Evolutionary conservation across 768 basidiomycete species (phyloP).

Genomic region (Peribolospora kevripleyi): DNA sequence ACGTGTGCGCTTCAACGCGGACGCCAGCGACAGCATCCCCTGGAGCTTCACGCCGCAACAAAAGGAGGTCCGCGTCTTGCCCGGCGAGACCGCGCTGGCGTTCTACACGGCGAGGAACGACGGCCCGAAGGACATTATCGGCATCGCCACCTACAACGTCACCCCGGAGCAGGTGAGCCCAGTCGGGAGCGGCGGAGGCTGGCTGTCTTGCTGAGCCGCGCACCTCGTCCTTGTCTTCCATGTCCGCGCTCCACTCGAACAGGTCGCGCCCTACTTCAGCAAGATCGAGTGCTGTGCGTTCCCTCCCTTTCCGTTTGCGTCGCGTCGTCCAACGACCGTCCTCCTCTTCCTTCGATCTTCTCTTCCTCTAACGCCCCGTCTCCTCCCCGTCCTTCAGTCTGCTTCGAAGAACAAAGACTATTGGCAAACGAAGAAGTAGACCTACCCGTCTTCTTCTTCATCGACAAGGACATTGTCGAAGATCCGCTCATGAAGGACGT

Average conservation of each 20-base stretch:
- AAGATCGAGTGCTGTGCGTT: conserved; percentile 68
- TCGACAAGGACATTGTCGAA: conserved; percentile 87
- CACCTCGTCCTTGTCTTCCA: neutral
- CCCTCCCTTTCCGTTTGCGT: too few species aligned
- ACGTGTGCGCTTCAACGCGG: conserved; percentile 88
- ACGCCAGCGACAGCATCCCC: conserved; percentile 62
- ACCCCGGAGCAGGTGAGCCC: conserved; percentile 72
- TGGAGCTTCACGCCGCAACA: conserved; percentile 87
- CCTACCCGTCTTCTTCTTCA: conserved; percentile 94
- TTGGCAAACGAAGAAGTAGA: conserved; percentile 90
- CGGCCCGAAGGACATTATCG: conserved; percentile 68
- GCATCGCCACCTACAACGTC: conserved; percentile 97
- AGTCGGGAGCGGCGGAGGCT: neutral
- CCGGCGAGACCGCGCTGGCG: conserved; percentile 84
- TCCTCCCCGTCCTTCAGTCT: conserved; percentile 27
- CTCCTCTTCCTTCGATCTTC: too few species aligned
- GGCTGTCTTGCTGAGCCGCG: neutral
- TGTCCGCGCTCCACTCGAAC: neutral
- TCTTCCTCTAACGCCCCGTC: too few species aligned
- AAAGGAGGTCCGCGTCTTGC: conserved; percentile 65
- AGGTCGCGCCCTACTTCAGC: conserved; percentile 96
- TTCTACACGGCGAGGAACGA: conserved; percentile 86
- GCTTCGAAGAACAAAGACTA: conserved; percentile 93
- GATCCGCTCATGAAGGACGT: conserved; percentile 69
- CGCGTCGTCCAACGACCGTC: too few species aligned